Percentiles rank a stretch among this genome's conserved stretches.
Conservation (phyloP, 257 asterid genomes). For the Nicotiana otophora region DNA sequence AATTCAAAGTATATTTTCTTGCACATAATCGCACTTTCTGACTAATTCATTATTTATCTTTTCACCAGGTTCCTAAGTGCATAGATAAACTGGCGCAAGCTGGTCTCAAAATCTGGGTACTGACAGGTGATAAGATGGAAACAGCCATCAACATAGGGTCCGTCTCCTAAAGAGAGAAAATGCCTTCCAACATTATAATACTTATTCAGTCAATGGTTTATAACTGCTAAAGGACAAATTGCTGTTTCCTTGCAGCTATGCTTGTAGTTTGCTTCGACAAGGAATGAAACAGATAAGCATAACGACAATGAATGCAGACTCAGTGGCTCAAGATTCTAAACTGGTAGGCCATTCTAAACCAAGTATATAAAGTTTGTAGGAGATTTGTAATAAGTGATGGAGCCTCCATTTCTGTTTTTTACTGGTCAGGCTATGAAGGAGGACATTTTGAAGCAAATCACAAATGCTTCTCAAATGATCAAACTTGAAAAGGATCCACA, state of each 20-base stretch:
- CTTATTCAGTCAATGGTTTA: not conserved
- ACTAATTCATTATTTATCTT: constrained; percentile 6
- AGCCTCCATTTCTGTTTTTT: constrained; percentile 13
- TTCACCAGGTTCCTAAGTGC: constrained; percentile 89
- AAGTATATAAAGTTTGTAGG: not conserved
- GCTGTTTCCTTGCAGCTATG: constrained; percentile 47
- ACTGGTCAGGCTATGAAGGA: constrained; percentile 54
- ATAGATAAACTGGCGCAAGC: constrained; percentile 98
- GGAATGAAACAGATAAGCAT: constrained; percentile 93
- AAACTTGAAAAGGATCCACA: constrained; percentile 79
- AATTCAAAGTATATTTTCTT: not conserved
- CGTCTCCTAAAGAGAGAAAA: constrained; percentile 29
- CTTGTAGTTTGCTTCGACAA: constrained; percentile 98
- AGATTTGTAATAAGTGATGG: not conserved
- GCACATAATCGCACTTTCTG: not conserved
- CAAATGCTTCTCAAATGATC: constrained; percentile 71
- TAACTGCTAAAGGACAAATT: constrained; percentile 11
- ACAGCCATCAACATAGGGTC: constrained; percentile 99
- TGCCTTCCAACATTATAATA: not conserved
- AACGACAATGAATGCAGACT: constrained; percentile 34
- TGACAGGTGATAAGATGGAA: constrained; percentile 99
- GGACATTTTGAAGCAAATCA: constrained; percentile 67
- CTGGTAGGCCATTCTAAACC: constrained; percentile 43
- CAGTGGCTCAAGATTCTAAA: constrained; percentile 39
- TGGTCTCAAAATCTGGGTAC: constrained; percentile 96